Evolutionary conservation across 202 grass and related monocot species (phyloP), one percentile per base, ranked within the genome.

Genomic region (Digitaria exilis): DNA sequence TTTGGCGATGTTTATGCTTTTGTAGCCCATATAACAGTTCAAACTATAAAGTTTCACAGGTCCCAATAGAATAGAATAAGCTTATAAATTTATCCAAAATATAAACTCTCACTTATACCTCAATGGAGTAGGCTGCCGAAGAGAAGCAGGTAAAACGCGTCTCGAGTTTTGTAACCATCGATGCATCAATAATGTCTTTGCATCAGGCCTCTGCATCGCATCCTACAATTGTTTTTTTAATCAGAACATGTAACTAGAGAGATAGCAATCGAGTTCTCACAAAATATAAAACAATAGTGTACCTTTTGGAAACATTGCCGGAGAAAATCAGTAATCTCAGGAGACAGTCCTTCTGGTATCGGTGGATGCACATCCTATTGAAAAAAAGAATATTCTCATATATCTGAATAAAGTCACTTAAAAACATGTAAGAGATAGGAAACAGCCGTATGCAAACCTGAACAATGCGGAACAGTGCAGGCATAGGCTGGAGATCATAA

Each of bases 401-500:
- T 22, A 60, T 12, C 24, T 25, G 34, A 72, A 88, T 54, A 50
- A 54, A 61, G 19, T 62, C 2, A 54, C 10, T 52, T 61, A 30
- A 46, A 59, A 67, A 63, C 45, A 26, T 75, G 60, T 4, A 52
- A 39, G 22, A 32, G 37, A 82, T 15, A 54, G 4, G 14, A 75
- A 83, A 69, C 61, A 90, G 44, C 52, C 74, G 67, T 45, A 72
- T 10, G 54, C 51, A 80, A 54, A 90, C 96, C 96, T 98, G 93
- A 92, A 98, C 93, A 89, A 98, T 98, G 76, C 96, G 91, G 81
- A 87, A 98, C 31, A 98, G 89, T 84, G 96, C 96, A 92, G 96
- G 96, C 96, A 98, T 98, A 35, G 96, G 96, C 85, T 98, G 96
- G 46, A 98, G 93, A 63, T 98, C 96, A 76, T 98, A 98, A 82